Base-by-base conservation (phyloP, 768 basidiomycete genomes). In the Psilocybe sp. region DNA sequence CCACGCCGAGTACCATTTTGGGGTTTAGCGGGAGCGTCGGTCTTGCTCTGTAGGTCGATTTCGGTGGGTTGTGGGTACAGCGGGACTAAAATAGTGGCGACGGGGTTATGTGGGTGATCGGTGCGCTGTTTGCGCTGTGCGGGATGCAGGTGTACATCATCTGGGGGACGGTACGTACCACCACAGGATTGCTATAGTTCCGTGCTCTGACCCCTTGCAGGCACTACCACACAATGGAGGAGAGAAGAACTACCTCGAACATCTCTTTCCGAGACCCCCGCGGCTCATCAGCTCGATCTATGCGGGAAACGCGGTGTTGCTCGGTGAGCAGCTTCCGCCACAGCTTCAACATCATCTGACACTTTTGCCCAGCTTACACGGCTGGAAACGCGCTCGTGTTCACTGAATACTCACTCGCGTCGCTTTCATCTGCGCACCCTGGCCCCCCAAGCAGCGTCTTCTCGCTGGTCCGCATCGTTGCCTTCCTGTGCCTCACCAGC, bases 211-310 rank as follows among this genome's bases (percentile, higher is more conserved):
- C 15, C 0, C 13, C 3, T 16, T 39, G 11, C 44, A 72, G 81
- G 82, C 76, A 5, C 64, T 86, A 0, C 85, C 85, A 0, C 66
- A 70, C 11, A 84, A 72, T 38, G 85, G 85, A 4, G 85, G 80
- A 8, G 84, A 87, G 65, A 85, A 85, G 62, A 83, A 79, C 42
- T 87, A 87, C 57, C 68, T 87, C 45, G 82, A 84, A 56, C 81
- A 74, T 54, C 67, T 85, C 34, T 86, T 74, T 60, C 70, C 73
- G 33, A 70, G 66, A 19, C 85, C 84, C 6, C 73, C 67, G 38
- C 78, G 74, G 38, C 68, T 87, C 55, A 70, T 71, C 16, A 79
- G 80, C 13, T 83, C 77, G 46, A 55, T 79, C 28, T 85, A 78
- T 52, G 78, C 79, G 4, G 67, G 73, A n/a, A 81, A 81, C 57